phyloP scores from a whole-genome alignment of 1,139 yeast species.

The Citeromyces hawaiiensis region DNA sequence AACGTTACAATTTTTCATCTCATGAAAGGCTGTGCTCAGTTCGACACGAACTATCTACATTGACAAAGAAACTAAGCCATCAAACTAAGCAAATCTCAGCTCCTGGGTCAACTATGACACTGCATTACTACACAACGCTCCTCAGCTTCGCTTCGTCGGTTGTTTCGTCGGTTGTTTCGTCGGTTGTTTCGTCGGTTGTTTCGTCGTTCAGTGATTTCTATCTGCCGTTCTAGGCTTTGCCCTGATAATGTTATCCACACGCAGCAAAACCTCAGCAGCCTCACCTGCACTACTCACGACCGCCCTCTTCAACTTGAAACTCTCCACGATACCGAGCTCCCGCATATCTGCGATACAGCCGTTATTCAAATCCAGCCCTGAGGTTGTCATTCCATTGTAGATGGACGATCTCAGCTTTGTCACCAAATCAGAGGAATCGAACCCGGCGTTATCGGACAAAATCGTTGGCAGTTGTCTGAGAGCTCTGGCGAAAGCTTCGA shows the following conservation, averaged over 20 bases:
- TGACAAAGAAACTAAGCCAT: no score
- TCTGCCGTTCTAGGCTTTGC: slow-evolving; percentile 97
- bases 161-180: no score
- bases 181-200: no score
- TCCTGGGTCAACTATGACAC: no score
- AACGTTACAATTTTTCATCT: no score
- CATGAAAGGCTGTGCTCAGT: no score
- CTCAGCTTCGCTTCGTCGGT: no score
- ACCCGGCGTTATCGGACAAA: slow-evolving; percentile 94
- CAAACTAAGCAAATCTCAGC: no score
- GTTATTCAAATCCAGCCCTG: slow-evolving; percentile 76
- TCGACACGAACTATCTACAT: no score
- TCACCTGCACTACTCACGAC: slow-evolving; percentile 96
- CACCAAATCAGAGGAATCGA: slow-evolving; percentile 85
- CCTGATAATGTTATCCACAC: slow-evolving; percentile 92
- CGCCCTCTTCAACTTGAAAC: slow-evolving; percentile 81
- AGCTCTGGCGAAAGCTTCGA: slow-evolving; percentile 90
- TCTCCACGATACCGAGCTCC: slow-evolving; percentile 84
- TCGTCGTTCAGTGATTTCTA: slow-evolving; percentile 40
- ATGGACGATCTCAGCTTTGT: slow-evolving; percentile 86
- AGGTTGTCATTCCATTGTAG: slow-evolving; percentile 83
- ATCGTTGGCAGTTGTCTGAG: slow-evolving; percentile 91
- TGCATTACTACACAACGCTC: no score
- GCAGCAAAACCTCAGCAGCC: slow-evolving; percentile 88
- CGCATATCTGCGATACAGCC: slow-evolving; percentile 91